phyloP scores from a whole-genome alignment of 2,329 filamentous ascomycete genomes.

The Monilinia fructigena region DNA sequence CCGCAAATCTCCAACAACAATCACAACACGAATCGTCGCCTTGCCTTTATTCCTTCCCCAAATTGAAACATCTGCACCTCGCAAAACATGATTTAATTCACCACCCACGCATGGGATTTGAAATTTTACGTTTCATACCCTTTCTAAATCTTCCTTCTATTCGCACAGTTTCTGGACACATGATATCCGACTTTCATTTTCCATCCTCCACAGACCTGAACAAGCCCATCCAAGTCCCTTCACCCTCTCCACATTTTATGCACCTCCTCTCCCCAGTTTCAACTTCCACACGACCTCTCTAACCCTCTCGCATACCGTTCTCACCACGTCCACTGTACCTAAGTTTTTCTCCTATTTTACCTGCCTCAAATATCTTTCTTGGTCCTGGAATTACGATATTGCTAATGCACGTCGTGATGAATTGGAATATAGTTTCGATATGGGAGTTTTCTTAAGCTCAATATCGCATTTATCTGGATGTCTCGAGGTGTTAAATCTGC shows the following conservation, averaged over 20 bases:
- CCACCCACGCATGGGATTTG: conserved; percentile 19
- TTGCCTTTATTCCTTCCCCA: not conserved
- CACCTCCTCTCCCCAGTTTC: conserved; percentile 1
- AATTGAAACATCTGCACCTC: not conserved
- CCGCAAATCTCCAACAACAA: conserved; percentile 13
- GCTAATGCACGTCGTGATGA: not conserved
- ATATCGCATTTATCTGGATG: not conserved
- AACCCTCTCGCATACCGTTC: conserved; percentile 12
- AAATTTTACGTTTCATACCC: conserved; percentile 13
- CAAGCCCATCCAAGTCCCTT: not conserved
- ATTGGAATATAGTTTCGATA: not conserved
- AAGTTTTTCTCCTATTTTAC: conserved; percentile 13
- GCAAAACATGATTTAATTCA: conserved; percentile 15
- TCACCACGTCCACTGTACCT: not conserved
- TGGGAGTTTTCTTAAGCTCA: not conserved
- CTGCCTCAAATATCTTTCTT: conserved; percentile 2
- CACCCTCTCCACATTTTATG: conserved; percentile 13
- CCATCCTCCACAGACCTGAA: not conserved
- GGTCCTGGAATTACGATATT: not conserved
- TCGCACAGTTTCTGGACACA: conserved; percentile 8
- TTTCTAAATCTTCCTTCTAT: conserved; percentile 15
- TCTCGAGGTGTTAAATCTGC: not conserved
- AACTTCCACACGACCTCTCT: conserved; percentile 12
- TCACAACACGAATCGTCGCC: not conserved
- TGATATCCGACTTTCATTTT: conserved; percentile 21